Evolutionary conservation across 345 rosid species (phyloP).

Genomic region (Gossypium bickii): DNA sequence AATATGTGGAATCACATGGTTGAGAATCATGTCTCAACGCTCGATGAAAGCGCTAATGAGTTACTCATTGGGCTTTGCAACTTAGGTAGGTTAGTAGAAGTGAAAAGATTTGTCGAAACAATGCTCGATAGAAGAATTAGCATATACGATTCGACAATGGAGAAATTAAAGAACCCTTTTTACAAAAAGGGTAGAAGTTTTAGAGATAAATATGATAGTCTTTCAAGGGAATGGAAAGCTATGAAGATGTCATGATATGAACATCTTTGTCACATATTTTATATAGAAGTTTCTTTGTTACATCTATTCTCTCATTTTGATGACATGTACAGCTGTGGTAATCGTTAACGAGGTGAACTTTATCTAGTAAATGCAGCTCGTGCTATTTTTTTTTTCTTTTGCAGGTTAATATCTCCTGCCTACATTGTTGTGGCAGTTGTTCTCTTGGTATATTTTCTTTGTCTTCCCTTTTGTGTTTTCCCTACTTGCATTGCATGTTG

Average conservation of each 20-base stretch:
- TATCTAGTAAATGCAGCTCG: background rate
- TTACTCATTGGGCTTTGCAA: slow-evolving; percentile 45
- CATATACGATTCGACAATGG: slow-evolving; percentile 43
- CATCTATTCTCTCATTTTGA: background rate
- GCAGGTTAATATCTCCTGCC: background rate
- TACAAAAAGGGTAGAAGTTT: slow-evolving; percentile 30
- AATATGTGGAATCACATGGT: slow-evolving; percentile 56
- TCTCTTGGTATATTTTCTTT: background rate
- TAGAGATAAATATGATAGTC: slow-evolving; percentile 43
- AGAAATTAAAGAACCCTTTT: slow-evolving; percentile 38
- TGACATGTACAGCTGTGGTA: background rate
- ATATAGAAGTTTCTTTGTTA: slow-evolving; percentile 5
- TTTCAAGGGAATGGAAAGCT: slow-evolving; percentile 43
- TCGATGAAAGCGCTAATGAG: slow-evolving; percentile 41
- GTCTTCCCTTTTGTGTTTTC: background rate
- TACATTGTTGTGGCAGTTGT: no score
- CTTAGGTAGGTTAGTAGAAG: slow-evolving; percentile 44
- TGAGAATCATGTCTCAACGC: slow-evolving; percentile 34
- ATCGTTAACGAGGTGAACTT: background rate
- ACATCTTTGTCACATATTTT: slow-evolving; percentile 5
- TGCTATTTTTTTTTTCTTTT: background rate
- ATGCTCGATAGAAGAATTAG: slow-evolving; percentile 44
- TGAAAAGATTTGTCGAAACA: slow-evolving; percentile 37
- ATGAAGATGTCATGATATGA: slow-evolving; percentile 15
- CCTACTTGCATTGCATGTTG: background rate